phyloP scores from a whole-genome alignment of 2,329 filamentous ascomycete species.

The Triangularia setosa region DNA sequence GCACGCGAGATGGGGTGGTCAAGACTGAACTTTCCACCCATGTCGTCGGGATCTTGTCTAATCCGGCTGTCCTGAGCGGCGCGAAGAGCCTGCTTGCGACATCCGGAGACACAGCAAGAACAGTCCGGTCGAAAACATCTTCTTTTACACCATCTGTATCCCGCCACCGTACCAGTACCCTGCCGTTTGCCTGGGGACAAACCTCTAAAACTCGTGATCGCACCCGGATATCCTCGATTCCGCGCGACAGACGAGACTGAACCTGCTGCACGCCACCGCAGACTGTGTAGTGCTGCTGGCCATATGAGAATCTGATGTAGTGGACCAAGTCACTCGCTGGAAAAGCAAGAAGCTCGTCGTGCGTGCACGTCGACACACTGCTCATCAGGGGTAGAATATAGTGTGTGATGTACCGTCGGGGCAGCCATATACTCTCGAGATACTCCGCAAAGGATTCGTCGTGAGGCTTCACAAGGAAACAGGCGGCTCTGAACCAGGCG shows the following conservation, averaged over 20 bases:
- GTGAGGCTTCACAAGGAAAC: constrained; percentile 1
- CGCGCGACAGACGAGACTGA: background rate
- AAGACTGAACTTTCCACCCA: constrained; percentile 8
- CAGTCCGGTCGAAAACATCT: constrained; percentile 6
- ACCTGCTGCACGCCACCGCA: constrained; percentile 10
- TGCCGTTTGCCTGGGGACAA: background rate
- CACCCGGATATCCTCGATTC: constrained; percentile 3
- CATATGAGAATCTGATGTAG: constrained; percentile 4
- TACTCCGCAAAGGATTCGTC: background rate
- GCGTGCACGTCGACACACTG: constrained; percentile 7
- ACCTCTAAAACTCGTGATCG: constrained; percentile 2
- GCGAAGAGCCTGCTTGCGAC: constrained; percentile 1
- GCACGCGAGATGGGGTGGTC: background rate
- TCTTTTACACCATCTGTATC: background rate
- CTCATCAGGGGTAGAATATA: constrained; percentile 11
- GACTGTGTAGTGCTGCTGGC: constrained; percentile 11
- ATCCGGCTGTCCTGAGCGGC: background rate
- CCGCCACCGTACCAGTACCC: background rate
- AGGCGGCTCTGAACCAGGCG: constrained; percentile 6
- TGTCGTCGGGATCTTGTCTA: constrained; percentile 4
- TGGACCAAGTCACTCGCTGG: constrained; percentile 4
- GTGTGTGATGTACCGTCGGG: constrained; percentile 8
- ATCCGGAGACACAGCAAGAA: constrained; percentile 8
- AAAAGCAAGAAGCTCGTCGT: constrained; percentile 5
- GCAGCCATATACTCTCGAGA: constrained; percentile 5